Base-by-base conservation (phyloP, 805 yeast genomes). In the Sugiyamaella chiloensis region DNA sequence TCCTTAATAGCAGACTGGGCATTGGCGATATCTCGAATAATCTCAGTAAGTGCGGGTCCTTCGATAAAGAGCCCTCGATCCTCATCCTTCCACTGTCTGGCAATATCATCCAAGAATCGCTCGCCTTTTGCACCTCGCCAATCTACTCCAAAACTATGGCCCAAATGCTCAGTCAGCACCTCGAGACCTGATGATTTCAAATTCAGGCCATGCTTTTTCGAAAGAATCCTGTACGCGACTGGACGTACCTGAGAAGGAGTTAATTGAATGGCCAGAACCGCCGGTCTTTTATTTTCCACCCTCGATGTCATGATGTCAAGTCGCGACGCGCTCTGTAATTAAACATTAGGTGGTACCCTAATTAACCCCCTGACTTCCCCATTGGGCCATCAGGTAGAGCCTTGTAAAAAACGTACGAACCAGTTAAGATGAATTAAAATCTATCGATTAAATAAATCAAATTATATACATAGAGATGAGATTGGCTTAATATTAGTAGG, bases 201-300 rank as follows among this genome's bases (percentile, higher is more conserved):
- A 63, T 89, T 89, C 24, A 93, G 75, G 0, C 97, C 96, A 62
- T 88, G 91, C 61, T 91, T 93, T 66, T 89, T 91, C 3, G 98
- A 87, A 6, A 93, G 66, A 1, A 91, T 78, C 34, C 99, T 72
- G 64, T 90, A 93, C 0, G 97, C 97, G 42, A 91, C 69, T 0
- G 99, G 99, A 39, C 99, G 76, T 37, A 93, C 70, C 59, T 86
- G 86, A 0, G 91, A 79, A 0, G 96, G 87, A 45, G 81, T 85
- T 1, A 91, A 78, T 48, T 76, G 75, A 1, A 87, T 81, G 0
- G 97, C 97, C 9, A 90, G 73, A 16, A 75, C 79, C 4, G 71
- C 71, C 1, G 68, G 67, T 19, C 37, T 16, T 21, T 14, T 37
- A 27, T 24, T 16, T 12, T 34, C 37, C 20, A 34, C 6, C 19